A percentile compares a stretch with the other conserved stretches of the same genome.
These are phyloP conservation scores for Ophiostoma himal-ulmi DNA, from an alignment of 2,329 filamentous ascomycete species.

Conservation along the genomic window DNA sequence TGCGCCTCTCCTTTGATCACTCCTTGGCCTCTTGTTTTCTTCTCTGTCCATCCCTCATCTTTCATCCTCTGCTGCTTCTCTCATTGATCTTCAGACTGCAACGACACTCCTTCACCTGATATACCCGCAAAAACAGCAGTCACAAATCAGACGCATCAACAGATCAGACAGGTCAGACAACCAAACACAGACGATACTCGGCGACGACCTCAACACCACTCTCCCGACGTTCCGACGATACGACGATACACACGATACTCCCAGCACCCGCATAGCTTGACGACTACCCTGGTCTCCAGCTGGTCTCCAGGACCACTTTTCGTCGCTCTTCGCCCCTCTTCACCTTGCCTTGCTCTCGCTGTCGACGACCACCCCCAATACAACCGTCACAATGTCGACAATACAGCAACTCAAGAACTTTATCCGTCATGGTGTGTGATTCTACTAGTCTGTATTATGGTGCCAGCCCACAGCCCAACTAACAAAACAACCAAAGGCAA, in stretches of 20 bases:
- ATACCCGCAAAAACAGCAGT: neutral
- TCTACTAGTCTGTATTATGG: slow-evolving; percentile 24
- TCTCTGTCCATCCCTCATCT: neutral
- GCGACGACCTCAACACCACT: slow-evolving; percentile 7
- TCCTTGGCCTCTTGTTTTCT: neutral
- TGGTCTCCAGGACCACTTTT: slow-evolving; percentile 6
- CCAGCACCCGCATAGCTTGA: neutral
- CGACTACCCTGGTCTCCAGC: neutral
- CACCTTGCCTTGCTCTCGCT: neutral
- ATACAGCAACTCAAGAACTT: slow-evolving; percentile 98
- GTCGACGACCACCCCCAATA: neutral
- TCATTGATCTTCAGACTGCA: neutral
- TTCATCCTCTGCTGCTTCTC: too few relatives aligned
- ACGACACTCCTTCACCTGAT: neutral
- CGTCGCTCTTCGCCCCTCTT: neutral
- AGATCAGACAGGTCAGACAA: neutral
- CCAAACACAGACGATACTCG: neutral
- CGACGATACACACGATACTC: slow-evolving; percentile 8
- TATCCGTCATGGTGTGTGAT: slow-evolving; percentile 70
- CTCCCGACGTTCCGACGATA: slow-evolving; percentile 5
- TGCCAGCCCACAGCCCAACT: neutral
- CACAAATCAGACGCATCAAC: neutral
- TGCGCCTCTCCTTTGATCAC: neutral
- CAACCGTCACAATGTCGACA: slow-evolving; percentile 48
- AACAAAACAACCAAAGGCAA: slow-evolving; percentile 56